A percentile compares a stretch with the other conserved stretches of the same genome.
Evolutionary conservation across 164 flowering plant genomes (phyloP).

Genomic region (Taxillus chinensis): DNA sequence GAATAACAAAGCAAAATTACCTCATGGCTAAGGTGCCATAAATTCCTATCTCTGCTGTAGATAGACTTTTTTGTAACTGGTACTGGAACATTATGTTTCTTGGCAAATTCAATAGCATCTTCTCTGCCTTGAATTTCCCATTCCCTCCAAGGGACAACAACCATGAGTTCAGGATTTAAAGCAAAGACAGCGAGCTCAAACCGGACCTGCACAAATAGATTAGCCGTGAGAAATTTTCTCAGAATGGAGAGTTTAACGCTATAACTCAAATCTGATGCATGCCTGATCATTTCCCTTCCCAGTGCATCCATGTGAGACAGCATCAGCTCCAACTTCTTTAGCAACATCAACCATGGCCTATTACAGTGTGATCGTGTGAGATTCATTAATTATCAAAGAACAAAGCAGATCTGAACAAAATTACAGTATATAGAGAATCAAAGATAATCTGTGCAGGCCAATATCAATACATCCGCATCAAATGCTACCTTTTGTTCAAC

Average conservation of each 20-base stretch:
- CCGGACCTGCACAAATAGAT: constrained; percentile 55
- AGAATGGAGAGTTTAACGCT: not conserved
- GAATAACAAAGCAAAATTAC: constrained; percentile 23
- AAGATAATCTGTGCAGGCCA: no score
- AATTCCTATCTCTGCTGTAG: constrained; percentile 88
- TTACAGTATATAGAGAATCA: no score
- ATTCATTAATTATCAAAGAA: no score
- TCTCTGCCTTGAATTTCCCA: constrained; percentile 93
- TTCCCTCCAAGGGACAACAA: constrained; percentile 98
- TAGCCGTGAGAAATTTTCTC: not conserved
- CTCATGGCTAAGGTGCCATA: constrained; percentile 99
- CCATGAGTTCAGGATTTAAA: constrained; percentile 80
- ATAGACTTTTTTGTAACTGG: constrained; percentile 96
- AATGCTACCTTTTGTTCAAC: no score
- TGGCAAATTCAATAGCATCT: constrained; percentile 96
- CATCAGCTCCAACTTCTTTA: constrained; percentile 94
- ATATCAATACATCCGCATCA: no score
- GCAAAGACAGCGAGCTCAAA: constrained; percentile 94
- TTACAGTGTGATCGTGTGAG: not conserved
- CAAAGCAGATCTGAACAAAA: no score
- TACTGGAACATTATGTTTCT: constrained; percentile 86
- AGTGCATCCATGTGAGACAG: constrained; percentile 96
- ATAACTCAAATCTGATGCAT: constrained; percentile 4
- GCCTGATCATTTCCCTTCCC: constrained; percentile 99
- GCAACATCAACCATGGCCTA: constrained; percentile 98